These are phyloP conservation scores for Backusella morwellensis DNA, from an alignment of 192 early-diverging fungal species.

Conservation along the genomic window DNA sequence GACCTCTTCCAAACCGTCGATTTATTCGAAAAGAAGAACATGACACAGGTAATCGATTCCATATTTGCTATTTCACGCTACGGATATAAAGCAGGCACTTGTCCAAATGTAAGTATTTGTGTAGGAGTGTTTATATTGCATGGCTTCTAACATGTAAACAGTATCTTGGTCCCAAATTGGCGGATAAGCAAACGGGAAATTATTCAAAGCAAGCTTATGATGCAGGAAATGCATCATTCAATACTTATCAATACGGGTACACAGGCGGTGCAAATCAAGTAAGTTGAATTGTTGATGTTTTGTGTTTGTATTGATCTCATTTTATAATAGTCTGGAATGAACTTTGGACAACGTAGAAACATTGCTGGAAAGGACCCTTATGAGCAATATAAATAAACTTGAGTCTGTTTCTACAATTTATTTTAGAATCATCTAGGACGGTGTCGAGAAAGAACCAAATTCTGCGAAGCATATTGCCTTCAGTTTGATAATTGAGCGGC, in stretches of 20 bases:
- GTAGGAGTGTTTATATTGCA: neutral
- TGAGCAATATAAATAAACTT: constrained; percentile 14
- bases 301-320: neutral
- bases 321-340: constrained; percentile 35
- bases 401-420: neutral
- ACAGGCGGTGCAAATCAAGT: constrained; percentile 50
- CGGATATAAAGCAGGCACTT: constrained; percentile 58
- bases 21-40: constrained; percentile 75
- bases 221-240: constrained; percentile 55
- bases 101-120: constrained; percentile 35
- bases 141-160: neutral
- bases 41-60: constrained; percentile 59
- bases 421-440: constrained; percentile 10
- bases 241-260: constrained; percentile 49
- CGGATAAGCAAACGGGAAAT: constrained; percentile 59
- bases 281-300: constrained; percentile 27
- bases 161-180: constrained; percentile 71
- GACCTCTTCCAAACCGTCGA: constrained; percentile 85
- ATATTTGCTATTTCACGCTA: constrained; percentile 72
- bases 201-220: constrained; percentile 63
- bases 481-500: constrained; percentile 4
- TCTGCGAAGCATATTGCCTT: constrained; percentile 15
- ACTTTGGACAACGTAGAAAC: constrained; percentile 43
- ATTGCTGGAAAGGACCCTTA: constrained; percentile 27
- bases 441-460: constrained; percentile 12